Base-by-base conservation (phyloP, 2,329 filamentous ascomycete species). In the Venturia aucupariae region DNA sequence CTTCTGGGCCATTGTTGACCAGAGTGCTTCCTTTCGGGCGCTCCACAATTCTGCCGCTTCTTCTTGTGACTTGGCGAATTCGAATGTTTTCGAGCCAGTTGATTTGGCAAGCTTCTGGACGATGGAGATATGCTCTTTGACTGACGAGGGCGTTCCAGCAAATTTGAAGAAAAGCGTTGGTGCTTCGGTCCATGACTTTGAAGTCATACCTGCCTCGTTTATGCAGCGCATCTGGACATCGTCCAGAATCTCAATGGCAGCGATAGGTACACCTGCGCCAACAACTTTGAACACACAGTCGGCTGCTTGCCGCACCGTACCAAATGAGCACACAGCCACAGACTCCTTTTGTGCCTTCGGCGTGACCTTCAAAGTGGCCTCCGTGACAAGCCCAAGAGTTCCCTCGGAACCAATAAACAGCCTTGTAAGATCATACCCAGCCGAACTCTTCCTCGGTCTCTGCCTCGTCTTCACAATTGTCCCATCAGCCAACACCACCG, bases 361-460 rank as follows among this genome's bases (percentile, higher is more conserved):
- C 0, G 90, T 91, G 51, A 97, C 81, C 78, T 95, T 96, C 69
- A 97, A 80, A 2, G 88, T 92, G 4, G 92, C 92, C 78, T 97
- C 92, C 0, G 92, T 96, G 46, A 96, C 90, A 15, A 97, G 84
- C 10, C 92, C 92, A 1, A 97, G 84, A 0, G 92, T 97, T 60
- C 92, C 92, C 78, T 97, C 92, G 69, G 88, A 92, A 57, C 92
- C 92, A 74, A 96, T 89, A 75, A 96, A 94, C 66, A 95, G 83
- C 71, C 88, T 88, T 1, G 91, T 96, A 62, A 97, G 82, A 74
- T 97, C 92, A 76, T 97, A 97, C 32, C 92, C 92, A 39, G 92
- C 92, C 64, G 88, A 92, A 71, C 89, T 92, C 80, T 96, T 97
- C 69, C 92, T 84, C 13, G 92, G 91, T 60, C 92, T 84, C 75